These are phyloP conservation scores for Solanum chilense DNA, from an alignment of 257 asterid species.

Conservation along the genomic window DNA sequence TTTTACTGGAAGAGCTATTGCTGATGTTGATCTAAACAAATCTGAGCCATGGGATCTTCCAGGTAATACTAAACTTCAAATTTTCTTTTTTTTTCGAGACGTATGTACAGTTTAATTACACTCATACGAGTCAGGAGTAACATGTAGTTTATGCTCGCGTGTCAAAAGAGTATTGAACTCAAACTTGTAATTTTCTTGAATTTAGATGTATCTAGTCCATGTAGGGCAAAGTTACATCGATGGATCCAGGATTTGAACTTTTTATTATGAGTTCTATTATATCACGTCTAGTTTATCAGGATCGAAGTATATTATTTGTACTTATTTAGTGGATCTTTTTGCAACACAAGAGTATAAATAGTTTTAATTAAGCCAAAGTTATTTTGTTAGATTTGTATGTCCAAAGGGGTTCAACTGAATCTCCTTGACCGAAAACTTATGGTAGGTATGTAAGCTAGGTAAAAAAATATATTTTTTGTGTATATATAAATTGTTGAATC, in stretches of 20 bases:
- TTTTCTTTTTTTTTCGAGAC: background rate
- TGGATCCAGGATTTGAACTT: background rate
- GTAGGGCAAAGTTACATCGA: background rate
- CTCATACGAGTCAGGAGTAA: background rate
- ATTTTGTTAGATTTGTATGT: background rate
- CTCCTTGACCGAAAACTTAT: accelerated
- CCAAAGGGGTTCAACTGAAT: background rate
- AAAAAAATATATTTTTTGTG: background rate
- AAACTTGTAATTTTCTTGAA: background rate
- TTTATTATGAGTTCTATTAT: background rate
- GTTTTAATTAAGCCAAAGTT: background rate
- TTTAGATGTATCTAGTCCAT: background rate
- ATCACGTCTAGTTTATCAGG: background rate
- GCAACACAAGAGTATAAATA: background rate
- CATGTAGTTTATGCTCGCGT: background rate
- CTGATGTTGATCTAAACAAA: constrained; percentile 90
- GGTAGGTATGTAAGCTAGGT: background rate
- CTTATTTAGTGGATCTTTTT: background rate
- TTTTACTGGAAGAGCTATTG: constrained; percentile 73
- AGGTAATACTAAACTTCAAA: constrained; percentile 22
- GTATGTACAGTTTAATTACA: background rate
- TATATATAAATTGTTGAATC: background rate
- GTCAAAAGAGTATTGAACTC: background rate
- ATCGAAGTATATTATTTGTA: background rate
- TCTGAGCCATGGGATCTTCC: constrained; percentile 99